A percentile compares a stretch with the other conserved stretches of the same genome.
These are phyloP conservation scores for Claviceps paspali DNA, from an alignment of 2,329 filamentous ascomycete species.

Conservation along the genomic window DNA sequence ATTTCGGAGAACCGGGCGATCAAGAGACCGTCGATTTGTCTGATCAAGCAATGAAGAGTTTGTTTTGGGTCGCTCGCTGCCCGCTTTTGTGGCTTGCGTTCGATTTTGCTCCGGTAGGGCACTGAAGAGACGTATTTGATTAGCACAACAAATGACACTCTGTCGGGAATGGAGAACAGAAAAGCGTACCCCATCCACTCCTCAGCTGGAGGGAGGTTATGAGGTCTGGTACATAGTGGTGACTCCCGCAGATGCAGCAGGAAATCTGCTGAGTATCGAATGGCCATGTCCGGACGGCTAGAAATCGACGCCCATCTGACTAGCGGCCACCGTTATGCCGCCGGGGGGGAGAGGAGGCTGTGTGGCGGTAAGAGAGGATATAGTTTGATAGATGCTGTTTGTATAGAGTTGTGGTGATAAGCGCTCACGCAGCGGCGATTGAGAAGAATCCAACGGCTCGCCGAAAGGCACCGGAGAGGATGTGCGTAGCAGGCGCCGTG, in stretches of 20 bases:
- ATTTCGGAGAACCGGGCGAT: constrained; percentile 41
- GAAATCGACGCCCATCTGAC: constrained; percentile 23
- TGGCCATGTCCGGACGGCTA: constrained; percentile 28
- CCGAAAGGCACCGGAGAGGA: neutral
- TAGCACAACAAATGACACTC: neutral
- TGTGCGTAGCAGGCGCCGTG: neutral
- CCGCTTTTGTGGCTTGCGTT: constrained; percentile 25
- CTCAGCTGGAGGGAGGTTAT: constrained; percentile 65
- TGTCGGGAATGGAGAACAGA: neutral
- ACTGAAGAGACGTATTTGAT: constrained; percentile 15
- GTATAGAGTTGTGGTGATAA: neutral
- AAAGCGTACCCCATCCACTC: constrained; percentile 85
- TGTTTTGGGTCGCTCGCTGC: constrained; percentile 28
- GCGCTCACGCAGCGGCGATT: neutral
- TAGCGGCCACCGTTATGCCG: constrained; percentile 11
- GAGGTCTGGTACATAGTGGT: constrained; percentile 68
- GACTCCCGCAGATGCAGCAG: constrained; percentile 65
- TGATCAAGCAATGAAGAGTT: constrained; percentile 31
- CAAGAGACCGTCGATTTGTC: constrained; percentile 35
- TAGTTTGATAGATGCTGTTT: constrained; percentile 1
- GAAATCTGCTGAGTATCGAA: constrained; percentile 62
- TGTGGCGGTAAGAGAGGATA: neutral
- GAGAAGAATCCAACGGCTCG: neutral
- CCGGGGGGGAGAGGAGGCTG: neutral
- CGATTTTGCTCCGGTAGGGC: constrained; percentile 30